Conservation (phyloP, 441 rosid genomes). For the Populus hybrid region DNA sequence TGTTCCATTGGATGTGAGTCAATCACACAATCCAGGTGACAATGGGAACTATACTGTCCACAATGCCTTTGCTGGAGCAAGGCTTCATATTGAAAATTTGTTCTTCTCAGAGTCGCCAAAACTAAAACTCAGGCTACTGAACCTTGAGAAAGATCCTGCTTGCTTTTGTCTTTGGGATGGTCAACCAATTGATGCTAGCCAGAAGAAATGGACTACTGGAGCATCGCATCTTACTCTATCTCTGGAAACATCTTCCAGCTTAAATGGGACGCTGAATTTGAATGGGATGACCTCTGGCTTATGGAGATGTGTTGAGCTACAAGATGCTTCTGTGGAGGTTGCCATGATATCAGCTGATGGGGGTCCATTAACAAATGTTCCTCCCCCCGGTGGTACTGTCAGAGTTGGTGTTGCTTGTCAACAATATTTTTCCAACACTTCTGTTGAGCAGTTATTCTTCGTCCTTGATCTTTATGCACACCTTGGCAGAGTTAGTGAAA, state of each 20-base stretch:
- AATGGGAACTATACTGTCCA: slow-evolving; percentile 29
- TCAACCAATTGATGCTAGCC: slow-evolving; percentile 96
- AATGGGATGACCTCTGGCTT: slow-evolving; percentile 38
- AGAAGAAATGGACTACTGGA: slow-evolving; percentile 80
- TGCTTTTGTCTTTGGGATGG: slow-evolving; percentile 90
- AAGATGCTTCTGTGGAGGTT: slow-evolving; percentile 63
- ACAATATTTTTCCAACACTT: slow-evolving; percentile 80
- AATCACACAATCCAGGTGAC: slow-evolving; percentile 34
- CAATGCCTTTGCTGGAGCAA: slow-evolving; percentile 76
- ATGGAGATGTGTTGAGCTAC: slow-evolving; percentile 86
- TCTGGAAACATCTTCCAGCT: slow-evolving; percentile 61
- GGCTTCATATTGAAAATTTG: slow-evolving; percentile 84
- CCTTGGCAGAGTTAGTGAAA: slow-evolving; percentile 77
- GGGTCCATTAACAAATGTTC: slow-evolving; percentile 64
- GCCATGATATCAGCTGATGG: slow-evolving; percentile 97
- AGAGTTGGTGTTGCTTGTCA: slow-evolving; percentile 86
- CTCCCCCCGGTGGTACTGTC: slow-evolving; percentile 97
- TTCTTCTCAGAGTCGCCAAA: slow-evolving; percentile 83
- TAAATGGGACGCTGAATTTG: slow-evolving; percentile 30
- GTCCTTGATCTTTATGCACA: slow-evolving; percentile 84
- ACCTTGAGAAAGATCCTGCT: slow-evolving; percentile 97
- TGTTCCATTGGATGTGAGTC: slow-evolving; percentile 66
- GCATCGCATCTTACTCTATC: slow-evolving; percentile 68
- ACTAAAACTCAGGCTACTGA: slow-evolving; percentile 66
- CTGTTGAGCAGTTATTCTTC: slow-evolving; percentile 93